phyloP scores from a whole-genome alignment of 2,329 filamentous ascomycete species.

The Calonectria naviculata region DNA sequence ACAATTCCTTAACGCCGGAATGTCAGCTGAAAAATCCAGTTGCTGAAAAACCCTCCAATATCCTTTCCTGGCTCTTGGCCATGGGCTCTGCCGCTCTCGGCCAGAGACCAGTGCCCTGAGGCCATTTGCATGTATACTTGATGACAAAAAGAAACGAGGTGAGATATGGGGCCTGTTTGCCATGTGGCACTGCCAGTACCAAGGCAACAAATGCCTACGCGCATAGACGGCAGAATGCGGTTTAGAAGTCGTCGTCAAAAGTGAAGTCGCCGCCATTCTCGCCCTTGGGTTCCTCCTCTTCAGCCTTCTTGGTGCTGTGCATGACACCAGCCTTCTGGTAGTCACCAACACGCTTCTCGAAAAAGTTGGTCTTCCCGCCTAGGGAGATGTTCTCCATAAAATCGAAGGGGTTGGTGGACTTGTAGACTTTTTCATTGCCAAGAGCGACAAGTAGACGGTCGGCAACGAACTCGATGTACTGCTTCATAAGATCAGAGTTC shows the following conservation, averaged over 20 bases:
- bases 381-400: slow-evolving; percentile 99
- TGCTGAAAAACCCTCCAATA: slow-evolving; percentile 30
- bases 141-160: slow-evolving; percentile 28
- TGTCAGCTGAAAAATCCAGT: slow-evolving; percentile 33
- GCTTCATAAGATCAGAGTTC: slow-evolving; percentile 98
- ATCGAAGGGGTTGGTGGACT: slow-evolving; percentile 95
- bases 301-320: slow-evolving; percentile 84
- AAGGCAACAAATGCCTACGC: slow-evolving; percentile 3
- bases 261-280: slow-evolving; percentile 82
- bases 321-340: slow-evolving; percentile 99
- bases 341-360: slow-evolving; percentile 99
- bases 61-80: slow-evolving; percentile 23
- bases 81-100: slow-evolving; percentile 17
- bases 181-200: slow-evolving; percentile 17
- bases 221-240: slow-evolving; percentile 26
- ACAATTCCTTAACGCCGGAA: slow-evolving; percentile 35
- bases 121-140: slow-evolving; percentile 37
- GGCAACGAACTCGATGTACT: slow-evolving; percentile 99
- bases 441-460: slow-evolving; percentile 93
- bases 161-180: slow-evolving; percentile 39
- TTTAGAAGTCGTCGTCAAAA: slow-evolving; percentile 98
- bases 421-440: slow-evolving; percentile 95
- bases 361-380: slow-evolving; percentile 99
- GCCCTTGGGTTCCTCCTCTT: slow-evolving; percentile 61
- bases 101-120: slow-evolving; percentile 34